phyloP scores from a whole-genome alignment of 2,329 filamentous ascomycete species.

The Aspergillus sp. region DNA sequence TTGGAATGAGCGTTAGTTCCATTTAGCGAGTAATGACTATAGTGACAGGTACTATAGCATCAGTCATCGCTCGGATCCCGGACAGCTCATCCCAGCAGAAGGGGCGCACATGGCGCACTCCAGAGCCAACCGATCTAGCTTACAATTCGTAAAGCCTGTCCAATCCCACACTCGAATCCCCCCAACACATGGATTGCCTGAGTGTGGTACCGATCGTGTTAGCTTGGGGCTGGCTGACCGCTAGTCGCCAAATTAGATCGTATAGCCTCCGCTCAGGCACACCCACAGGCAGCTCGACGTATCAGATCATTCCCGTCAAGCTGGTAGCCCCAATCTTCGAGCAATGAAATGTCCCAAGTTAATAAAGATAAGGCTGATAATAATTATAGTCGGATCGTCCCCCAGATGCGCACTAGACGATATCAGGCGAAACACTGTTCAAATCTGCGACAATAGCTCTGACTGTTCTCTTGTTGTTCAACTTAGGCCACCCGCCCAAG shows the following conservation, averaged over 20 bases:
- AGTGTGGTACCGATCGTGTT: neutral
- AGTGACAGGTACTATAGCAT: neutral
- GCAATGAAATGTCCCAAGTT: neutral
- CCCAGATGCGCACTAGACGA: neutral
- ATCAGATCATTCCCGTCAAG: neutral
- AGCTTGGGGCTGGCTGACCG: neutral
- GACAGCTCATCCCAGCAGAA: neutral
- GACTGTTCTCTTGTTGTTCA: neutral
- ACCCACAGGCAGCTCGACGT: neutral
- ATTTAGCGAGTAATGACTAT: neutral
- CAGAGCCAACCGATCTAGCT: neutral
- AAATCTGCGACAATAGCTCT: neutral
- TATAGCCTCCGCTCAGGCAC: constrained; percentile 6
- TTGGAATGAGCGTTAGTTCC: neutral
- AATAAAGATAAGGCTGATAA: neutral
- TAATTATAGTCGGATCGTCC: neutral
- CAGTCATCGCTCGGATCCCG: neutral
- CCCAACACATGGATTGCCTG: constrained; percentile 2
- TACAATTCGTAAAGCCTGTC: neutral
- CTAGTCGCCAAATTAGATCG: neutral
- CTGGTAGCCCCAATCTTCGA: neutral
- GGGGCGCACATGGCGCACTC: neutral
- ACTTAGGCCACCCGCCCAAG: neutral
- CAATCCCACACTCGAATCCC: neutral
- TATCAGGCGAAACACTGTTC: neutral